Conservation (phyloP, 768 basidiomycete species). For the Cystobasidium tubakii region DNA sequence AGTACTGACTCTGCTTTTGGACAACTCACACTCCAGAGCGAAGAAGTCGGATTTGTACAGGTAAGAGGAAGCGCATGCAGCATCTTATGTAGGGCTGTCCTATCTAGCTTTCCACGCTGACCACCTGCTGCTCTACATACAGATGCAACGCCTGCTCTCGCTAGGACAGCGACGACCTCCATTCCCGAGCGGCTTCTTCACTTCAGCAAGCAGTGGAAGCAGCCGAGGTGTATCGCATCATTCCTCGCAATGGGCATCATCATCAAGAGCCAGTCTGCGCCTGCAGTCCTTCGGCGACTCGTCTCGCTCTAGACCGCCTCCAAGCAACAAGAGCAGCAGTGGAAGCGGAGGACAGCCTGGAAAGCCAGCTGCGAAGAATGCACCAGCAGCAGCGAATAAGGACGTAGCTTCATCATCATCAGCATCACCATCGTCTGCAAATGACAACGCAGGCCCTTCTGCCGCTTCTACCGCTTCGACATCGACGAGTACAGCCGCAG, state of each 20-base stretch:
- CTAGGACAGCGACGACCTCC: constrained; percentile 14
- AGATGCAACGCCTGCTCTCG: constrained; percentile 30
- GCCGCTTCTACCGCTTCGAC: background rate
- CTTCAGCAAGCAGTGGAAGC: background rate
- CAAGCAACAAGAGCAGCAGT: constrained; percentile 21
- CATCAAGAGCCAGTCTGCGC: background rate
- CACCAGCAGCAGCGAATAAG: background rate
- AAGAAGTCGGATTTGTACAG: too few relatives aligned
- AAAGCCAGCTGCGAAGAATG: constrained; percentile 14
- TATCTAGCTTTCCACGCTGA: background rate
- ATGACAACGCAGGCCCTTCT: background rate
- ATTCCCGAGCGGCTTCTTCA: constrained; percentile 30
- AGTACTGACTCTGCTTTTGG: too few relatives aligned
- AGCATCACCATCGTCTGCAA: background rate
- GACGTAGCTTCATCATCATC: background rate
- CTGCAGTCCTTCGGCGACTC: constrained; percentile 29
- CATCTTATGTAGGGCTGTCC: too few relatives aligned
- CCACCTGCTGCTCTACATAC: background rate
- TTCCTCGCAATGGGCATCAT: constrained; percentile 1
- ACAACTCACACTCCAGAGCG: too few relatives aligned
- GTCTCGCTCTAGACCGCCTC: constrained; percentile 25
- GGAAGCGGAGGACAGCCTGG: background rate
- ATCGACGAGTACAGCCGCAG: background rate
- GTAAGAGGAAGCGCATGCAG: too few relatives aligned
- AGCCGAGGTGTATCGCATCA: background rate